Evolutionary conservation across 306 rosid genomes (phyloP).

Genomic region (Prinsepia uniflora): DNA sequence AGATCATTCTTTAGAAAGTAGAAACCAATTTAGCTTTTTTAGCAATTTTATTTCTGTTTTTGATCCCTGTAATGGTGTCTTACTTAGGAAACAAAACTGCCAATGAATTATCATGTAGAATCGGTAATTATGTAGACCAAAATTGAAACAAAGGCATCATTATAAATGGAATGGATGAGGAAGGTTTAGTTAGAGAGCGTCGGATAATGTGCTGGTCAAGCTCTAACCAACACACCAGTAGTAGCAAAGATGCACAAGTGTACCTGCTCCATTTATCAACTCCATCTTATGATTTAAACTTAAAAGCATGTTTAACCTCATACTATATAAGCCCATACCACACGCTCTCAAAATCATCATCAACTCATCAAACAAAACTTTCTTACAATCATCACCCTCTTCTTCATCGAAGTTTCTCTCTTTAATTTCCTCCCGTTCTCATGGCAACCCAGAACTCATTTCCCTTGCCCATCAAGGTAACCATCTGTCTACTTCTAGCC

Average conservation of each 20-base stretch:
- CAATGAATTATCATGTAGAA: no score
- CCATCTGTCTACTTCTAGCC: slow-evolving; percentile 22
- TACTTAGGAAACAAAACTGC: no score
- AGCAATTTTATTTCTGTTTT: no score
- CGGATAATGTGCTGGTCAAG: background rate
- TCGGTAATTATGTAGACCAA: no score
- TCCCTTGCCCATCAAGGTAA: slow-evolving; percentile 19
- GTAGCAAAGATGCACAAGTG: slow-evolving; percentile 8
- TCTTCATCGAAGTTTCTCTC: background rate
- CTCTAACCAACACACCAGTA: slow-evolving; percentile 33
- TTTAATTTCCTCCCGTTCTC: background rate
- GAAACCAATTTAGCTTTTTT: no score
- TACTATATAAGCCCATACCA: slow-evolving; percentile 12
- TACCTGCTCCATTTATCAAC: slow-evolving; percentile 52
- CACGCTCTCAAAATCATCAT: background rate
- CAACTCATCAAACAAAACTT: slow-evolving; percentile 1
- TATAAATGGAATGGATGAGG: no score
- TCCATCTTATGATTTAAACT: slow-evolving; percentile 24
- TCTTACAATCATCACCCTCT: background rate
- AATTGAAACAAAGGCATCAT: no score
- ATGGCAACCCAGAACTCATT: slow-evolving; percentile 29
- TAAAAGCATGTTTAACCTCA: background rate
- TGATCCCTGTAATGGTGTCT: no score
- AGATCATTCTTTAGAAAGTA: background rate
- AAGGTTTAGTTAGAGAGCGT: no score